Conservation (phyloP, 208 protist genomes). For the Acanthamoeba quina region DNA sequence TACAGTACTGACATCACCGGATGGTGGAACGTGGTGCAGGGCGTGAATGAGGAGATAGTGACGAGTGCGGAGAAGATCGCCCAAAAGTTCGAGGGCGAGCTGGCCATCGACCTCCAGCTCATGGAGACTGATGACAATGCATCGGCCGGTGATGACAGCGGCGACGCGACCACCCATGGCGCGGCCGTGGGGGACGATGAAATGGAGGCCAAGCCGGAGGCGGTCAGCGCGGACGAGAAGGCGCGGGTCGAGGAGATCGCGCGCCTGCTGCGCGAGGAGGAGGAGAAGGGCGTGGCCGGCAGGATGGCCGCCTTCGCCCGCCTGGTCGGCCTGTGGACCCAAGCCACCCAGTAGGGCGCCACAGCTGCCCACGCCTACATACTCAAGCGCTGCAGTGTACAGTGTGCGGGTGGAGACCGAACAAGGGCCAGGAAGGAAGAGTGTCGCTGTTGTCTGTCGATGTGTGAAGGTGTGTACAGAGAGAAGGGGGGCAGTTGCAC, state of each 20-base stretch:
- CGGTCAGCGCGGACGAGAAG: background rate
- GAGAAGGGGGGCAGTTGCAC: too few relatives aligned
- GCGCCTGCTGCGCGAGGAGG: constrained; percentile 14
- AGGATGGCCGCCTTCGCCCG: constrained; percentile 18
- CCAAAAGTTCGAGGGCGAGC: constrained; percentile 24
- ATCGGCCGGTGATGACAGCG: background rate
- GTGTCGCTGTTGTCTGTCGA: too few relatives aligned
- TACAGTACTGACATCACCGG: background rate
- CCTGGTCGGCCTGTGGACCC: background rate
- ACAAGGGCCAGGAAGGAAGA: too few relatives aligned
- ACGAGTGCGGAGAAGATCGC: background rate
- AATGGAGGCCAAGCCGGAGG: too few relatives aligned
- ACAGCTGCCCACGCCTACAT: too few relatives aligned
- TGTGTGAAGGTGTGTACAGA: background rate
- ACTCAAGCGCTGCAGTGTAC: background rate
- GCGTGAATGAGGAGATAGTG: constrained; percentile 23
- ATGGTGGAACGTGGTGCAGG: background rate
- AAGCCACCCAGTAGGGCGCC: background rate
- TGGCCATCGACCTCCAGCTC: background rate
- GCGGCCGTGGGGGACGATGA: background rate
- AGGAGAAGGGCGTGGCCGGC: constrained; percentile 11
- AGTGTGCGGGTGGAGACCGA: too few relatives aligned
- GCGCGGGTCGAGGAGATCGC: background rate
- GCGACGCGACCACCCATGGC: too few relatives aligned
- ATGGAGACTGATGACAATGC: background rate